These are phyloP conservation scores for Zygoascus ofunaensis DNA, from an alignment of 805 yeast genomes.

Conservation along the genomic window DNA sequence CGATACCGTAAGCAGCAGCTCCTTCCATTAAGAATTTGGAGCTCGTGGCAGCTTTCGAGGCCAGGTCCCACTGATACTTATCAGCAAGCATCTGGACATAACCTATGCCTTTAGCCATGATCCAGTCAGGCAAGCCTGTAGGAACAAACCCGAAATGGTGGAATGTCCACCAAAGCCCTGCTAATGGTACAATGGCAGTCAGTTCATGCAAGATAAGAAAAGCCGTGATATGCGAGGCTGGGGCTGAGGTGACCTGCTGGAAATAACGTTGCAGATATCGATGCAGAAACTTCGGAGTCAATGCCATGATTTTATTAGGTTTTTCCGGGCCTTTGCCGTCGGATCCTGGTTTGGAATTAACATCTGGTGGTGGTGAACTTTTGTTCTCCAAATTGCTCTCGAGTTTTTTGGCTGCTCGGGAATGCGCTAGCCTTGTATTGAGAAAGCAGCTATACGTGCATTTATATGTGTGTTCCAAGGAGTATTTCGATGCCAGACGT, in stretches of 20 bases:
- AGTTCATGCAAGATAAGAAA: constrained; percentile 65
- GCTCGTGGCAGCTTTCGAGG: constrained; percentile 39
- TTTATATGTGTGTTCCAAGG: no score
- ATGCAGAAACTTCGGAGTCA: constrained; percentile 1
- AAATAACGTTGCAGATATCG: no score
- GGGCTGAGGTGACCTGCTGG: constrained; percentile 42
- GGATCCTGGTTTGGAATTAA: no score
- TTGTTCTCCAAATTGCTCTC: no score
- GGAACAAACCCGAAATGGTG: constrained; percentile 49
- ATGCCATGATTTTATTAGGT: constrained; percentile 1
- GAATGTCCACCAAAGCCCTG: constrained; percentile 58
- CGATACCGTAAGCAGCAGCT: constrained; percentile 63
- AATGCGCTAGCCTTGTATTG: background rate
- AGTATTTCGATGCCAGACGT: no score
- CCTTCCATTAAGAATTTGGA: constrained; percentile 56
- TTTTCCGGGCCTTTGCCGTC: background rate
- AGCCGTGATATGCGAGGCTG: constrained; percentile 51
- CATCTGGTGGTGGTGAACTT: no score
- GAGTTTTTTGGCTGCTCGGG: background rate
- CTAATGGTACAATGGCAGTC: constrained; percentile 62
- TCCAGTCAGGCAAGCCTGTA: constrained; percentile 48
- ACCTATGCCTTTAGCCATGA: constrained; percentile 49
- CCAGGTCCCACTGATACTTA: constrained; percentile 24
- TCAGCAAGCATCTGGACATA: constrained; percentile 43
- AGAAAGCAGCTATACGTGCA: no score